Base-by-base conservation (phyloP, 192 early-diverging fungal species). In the Backusella tuberculispora region DNA sequence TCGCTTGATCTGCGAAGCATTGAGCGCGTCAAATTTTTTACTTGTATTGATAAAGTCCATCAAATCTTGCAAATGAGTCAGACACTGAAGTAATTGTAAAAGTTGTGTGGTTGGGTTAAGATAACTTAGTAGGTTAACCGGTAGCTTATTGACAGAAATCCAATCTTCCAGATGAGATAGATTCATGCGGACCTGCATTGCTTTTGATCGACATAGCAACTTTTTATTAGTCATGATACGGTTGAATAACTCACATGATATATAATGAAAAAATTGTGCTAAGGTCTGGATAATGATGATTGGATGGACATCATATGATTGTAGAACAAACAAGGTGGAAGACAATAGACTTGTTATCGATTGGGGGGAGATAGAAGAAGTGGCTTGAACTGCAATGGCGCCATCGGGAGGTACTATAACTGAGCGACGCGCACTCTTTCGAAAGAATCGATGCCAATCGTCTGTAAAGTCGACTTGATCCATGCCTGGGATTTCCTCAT, bases 151-250 rank as follows among this genome's bases (percentile, higher is more conserved):
- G 24, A 85, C 73, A 26, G 93, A 89, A 34, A 95, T 88, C 97
- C 97, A 98, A 47, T 95, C 93, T 77, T 92, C 93, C 14, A 97
- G 50, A 42, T 87, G 84, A 12, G 90, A 90, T 42, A 96, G 73
- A 77, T 97, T 98, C 81, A 95, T 88, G 24, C 91, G 92, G 17
- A 96, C 89, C 80, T 92, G 94, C 78, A 95, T 85, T 5, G 97
- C 95, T 63, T 90, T 91, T 24, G 88, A 88, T 17, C 96, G 91
- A 72, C 91, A 90, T 69, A 92, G 85, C 48, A 91, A 81, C 71
- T 95, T 92, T 48, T 88, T 90, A 47, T 87, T 90, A 7, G 90
- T 87, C 77, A 98, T 80, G 75, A 98, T 92, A 29, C 88, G 88
- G 84, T 98, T 98, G 80, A 98, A 96, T 44, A 94, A 75, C 78